Base-by-base conservation (phyloP, 371 early-diverging fungal species). In the Gilbertella persicaria region DNA sequence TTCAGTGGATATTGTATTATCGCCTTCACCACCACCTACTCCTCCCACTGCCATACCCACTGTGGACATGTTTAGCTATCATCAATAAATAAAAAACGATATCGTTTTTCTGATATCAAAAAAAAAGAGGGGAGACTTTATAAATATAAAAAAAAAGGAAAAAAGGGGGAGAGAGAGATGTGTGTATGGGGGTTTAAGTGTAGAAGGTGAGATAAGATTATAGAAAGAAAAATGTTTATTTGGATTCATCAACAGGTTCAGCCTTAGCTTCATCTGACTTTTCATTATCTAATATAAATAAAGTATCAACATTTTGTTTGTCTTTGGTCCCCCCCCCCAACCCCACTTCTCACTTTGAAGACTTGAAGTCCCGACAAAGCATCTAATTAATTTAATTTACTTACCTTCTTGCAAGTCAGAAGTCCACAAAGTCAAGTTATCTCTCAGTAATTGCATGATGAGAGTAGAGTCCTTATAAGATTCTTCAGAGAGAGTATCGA, bases 381-480 rank as follows among this genome's bases (percentile, higher is more conserved):
- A 30, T 23, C 7, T 33, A 13, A 13, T 1, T 4, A 8, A 5
- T 30, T 36, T 29, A 33, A 45, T 39, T 33, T n/a, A 23, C 30
- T 66, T 64, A 64, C 75, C 75, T 36, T 94, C 96, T 78, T 94
- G 94, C 67, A 96, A 85, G 69, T 97, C 98, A 35, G 95, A 91
- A 46, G 99, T 97, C 99, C 99, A 99, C 60, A 99, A 90, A 38
- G 99, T 99, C 66, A 99, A 80, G 82, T 99, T 99, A 79, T 99
- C 99, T 67, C 99, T 86, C 64, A 99, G 84, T 54, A 99, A 87
- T 83, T 99, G 99, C 99, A 99, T 99, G 80, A 99, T 99, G 55
- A 99, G 87, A 26, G 99, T 99, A 49, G 95, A 95, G 82, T 99
- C 99, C 88, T 99, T 99, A 95, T 99, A 99, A 58, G 94, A 93